Base-by-base conservation (phyloP, 1,284 basidiomycete species). In the Malassezia pachydermatis region DNA sequence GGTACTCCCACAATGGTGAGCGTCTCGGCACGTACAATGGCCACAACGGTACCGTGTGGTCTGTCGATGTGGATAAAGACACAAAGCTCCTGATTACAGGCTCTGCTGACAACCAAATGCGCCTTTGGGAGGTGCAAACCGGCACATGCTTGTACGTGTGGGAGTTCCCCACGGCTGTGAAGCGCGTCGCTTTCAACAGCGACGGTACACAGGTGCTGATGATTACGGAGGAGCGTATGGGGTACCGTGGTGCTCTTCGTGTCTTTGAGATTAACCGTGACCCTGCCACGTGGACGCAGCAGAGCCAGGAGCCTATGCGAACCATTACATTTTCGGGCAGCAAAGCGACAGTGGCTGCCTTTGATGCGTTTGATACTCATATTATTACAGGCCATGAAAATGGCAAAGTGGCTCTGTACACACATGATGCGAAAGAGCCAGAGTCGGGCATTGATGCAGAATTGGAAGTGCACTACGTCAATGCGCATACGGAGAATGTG, bases 1-100 rank as follows among this genome's bases (percentile, higher is more conserved):
- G 90, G 89, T 96, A 82, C 75, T 85, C 90, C n/a, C 88, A 94
- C 69, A 99, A 99, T 70, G 94, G 94, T 59, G 92, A 98, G 77
- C 79, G 94, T 53, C 75, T 98, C 65, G 94, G 92, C 40, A 98
- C 94, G 48, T 96, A 95, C 73, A 83, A 88, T 48, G 94, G 89
- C 36, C 84, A 96, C 75, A 96, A 96, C 70, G 92, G 92, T 60
- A 80, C 86, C 2, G 86, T 99, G 28, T 96, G 94, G 92, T 89
- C 87, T 51, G 81, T 94, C 60, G 90, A 94, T 73, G 82, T 88
- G 51, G 92, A 99, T 76, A 82, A n/a, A 29, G 23, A 92, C 87
- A 83, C 89, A 52, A 80, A 78, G 68, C 88, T 83, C 73, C 77
- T 96, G 62, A 77, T 96, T 25, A 87, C 90, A 8, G 92, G 92